Evolutionary conservation across 108 stramenopile species (phyloP).

Genomic region (Cyclotella atomus): DNA sequence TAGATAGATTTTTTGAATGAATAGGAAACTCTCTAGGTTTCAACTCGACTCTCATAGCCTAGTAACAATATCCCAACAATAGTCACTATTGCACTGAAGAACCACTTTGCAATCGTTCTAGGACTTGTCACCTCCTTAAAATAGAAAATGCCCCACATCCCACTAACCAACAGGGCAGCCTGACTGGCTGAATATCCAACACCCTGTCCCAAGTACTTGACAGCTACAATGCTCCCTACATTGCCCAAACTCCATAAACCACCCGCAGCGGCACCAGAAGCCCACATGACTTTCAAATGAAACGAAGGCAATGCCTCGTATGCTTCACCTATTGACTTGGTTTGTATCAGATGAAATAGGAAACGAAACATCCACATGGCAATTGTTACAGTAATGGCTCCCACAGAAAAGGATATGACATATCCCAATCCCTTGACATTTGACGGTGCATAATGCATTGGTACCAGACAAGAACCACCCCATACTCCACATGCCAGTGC

Average conservation of each 20-base stretch:
- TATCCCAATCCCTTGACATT: conserved; percentile 65
- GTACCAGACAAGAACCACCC: conserved; percentile 58
- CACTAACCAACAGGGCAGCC: conserved; percentile 44
- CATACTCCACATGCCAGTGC: conserved; percentile 51
- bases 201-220: conserved; percentile 78
- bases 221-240: conserved; percentile 74
- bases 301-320: conserved; percentile 51
- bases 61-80: conserved; percentile 73
- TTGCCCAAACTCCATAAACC: conserved; percentile 71
- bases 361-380: conserved; percentile 63
- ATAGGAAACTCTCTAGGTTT: not conserved
- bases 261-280: conserved; percentile 54
- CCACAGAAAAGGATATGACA: conserved; percentile 75
- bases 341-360: conserved; percentile 26
- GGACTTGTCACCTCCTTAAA: conserved; percentile 70
- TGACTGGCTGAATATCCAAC: conserved; percentile 73
- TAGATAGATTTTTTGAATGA: not conserved
- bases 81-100: conserved; percentile 66
- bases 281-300: conserved; percentile 63
- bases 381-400: conserved; percentile 65
- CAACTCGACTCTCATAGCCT: conserved; percentile 56
- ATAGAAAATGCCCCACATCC: conserved; percentile 83
- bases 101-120: conserved; percentile 65
- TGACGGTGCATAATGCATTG: conserved; percentile 52
- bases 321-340: conserved; percentile 28